phyloP scores from a whole-genome alignment of 768 basidiomycete species.

The Calvatia gigantea region DNA sequence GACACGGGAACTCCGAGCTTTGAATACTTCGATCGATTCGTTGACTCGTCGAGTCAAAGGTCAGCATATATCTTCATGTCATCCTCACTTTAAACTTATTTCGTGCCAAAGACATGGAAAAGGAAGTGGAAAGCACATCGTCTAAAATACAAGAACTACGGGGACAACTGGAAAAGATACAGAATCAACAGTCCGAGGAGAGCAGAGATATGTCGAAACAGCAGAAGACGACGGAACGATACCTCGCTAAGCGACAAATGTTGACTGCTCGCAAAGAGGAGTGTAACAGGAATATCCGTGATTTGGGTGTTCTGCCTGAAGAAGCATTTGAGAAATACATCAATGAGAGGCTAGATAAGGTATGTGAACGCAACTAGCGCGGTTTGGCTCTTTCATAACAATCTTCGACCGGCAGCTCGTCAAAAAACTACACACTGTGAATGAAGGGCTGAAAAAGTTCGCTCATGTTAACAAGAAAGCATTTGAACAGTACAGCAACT shows the following conservation, averaged over 20 bases:
- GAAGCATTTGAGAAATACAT: constrained; percentile 97
- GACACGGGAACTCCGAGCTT: constrained; percentile 61
- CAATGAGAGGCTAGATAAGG: constrained; percentile 82
- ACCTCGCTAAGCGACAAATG: constrained; percentile 89
- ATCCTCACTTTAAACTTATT: neutral
- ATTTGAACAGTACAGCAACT: constrained; percentile 97
- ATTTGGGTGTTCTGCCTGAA: constrained; percentile 93
- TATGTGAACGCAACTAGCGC: constrained; percentile 31
- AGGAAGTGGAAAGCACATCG: constrained; percentile 60
- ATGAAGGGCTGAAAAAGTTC: constrained; percentile 93
- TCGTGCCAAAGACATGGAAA: constrained; percentile 56
- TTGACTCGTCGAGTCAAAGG: constrained; percentile 65
- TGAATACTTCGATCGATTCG: constrained; percentile 64
- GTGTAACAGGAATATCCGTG: constrained; percentile 92
- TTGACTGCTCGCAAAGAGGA: constrained; percentile 84
- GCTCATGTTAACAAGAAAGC: constrained; percentile 99
- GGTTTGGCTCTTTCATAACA: neutral
- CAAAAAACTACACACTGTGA: constrained; percentile 88
- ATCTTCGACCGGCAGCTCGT: constrained; percentile 57
- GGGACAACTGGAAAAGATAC: constrained; percentile 64
- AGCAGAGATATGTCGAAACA: constrained; percentile 82
- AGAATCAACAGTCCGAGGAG: constrained; percentile 84
- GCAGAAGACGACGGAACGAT: constrained; percentile 94
- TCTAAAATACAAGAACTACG: constrained; percentile 66
- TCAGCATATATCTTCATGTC: constrained; percentile 17